Evolutionary conservation across 2,329 filamentous ascomycete genomes (phyloP).

Genomic region (Huntiella moniliformis): DNA sequence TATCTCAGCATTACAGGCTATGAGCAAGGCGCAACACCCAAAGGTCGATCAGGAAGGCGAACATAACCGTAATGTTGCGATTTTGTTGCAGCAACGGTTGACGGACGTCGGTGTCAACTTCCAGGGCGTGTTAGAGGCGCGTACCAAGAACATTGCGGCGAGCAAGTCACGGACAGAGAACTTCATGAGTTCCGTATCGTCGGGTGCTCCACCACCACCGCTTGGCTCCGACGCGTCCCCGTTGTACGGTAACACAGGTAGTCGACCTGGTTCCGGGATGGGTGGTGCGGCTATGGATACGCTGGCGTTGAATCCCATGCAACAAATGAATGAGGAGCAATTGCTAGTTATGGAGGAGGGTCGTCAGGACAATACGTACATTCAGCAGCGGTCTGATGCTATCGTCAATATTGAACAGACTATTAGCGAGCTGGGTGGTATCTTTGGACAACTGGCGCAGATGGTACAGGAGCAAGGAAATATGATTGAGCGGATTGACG

Average conservation of each 20-base stretch:
- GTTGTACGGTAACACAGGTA: constrained; percentile 61
- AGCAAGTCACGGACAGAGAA: constrained; percentile 85
- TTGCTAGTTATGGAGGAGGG: constrained; percentile 88
- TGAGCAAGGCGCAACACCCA: constrained; percentile 54
- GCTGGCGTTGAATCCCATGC: constrained; percentile 59
- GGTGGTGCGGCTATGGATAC: constrained; percentile 62
- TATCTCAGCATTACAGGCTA: constrained; percentile 62
- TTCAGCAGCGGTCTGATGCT: constrained; percentile 81
- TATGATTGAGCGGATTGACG: constrained; percentile 93
- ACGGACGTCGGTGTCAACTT: constrained; percentile 89
- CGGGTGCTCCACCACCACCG: constrained; percentile 24
- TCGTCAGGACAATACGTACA: constrained; percentile 73
- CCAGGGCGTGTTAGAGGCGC: constrained; percentile 89
- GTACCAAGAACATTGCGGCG: constrained; percentile 95
- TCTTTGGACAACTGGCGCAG: constrained; percentile 82
- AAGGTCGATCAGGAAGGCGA: constrained; percentile 73
- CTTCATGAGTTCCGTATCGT: constrained; percentile 78
- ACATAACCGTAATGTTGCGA: constrained; percentile 94
- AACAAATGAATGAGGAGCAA: constrained; percentile 50
- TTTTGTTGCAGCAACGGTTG: constrained; percentile 76
- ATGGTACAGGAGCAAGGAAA: constrained; percentile 97
- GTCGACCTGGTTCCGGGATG: constrained; percentile 55
- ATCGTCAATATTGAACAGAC: constrained; percentile 95
- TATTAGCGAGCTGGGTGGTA: constrained; percentile 73
- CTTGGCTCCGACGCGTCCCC: constrained; percentile 49